Conservation (phyloP, 768 basidiomycete genomes). For the Tylopilus vinaceipallidus region DNA sequence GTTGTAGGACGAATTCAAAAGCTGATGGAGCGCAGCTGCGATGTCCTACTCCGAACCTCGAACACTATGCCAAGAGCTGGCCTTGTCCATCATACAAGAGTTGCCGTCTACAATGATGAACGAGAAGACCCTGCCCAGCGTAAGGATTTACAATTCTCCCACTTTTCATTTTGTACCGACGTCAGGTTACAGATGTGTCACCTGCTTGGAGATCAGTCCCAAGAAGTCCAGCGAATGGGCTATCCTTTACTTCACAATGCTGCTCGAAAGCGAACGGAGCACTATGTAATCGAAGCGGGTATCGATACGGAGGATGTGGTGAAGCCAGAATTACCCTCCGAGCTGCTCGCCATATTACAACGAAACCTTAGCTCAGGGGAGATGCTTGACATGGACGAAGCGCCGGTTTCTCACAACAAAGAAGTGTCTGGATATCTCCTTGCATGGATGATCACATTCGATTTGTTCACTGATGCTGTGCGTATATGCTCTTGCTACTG, state of each 20-base stretch:
- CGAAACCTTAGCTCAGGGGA: constrained; percentile 42
- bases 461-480: constrained; percentile 82
- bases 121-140: constrained; percentile 62
- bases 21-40: constrained; percentile 5
- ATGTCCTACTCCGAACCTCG: constrained; percentile 51
- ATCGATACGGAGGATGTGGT: constrained; percentile 64
- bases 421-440: constrained; percentile 69
- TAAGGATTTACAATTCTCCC: constrained; percentile 33
- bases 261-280: constrained; percentile 72
- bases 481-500: constrained; percentile 27
- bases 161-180: constrained; percentile 1
- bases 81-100: constrained; percentile 66
- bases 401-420: constrained; percentile 35
- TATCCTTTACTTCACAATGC: constrained; percentile 71
- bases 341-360: constrained; percentile 65
- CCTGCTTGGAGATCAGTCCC: constrained; percentile 62
- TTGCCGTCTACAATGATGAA: constrained; percentile 62
- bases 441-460: constrained; percentile 87
- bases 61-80: constrained; percentile 62
- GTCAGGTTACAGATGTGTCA: constrained; percentile 64
- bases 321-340: constrained; percentile 57
- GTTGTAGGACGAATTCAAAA: neutral
- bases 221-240: constrained; percentile 71
- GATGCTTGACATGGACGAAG: constrained; percentile 37
- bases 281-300: constrained; percentile 83